Base-by-base conservation (phyloP, 768 basidiomycete species). In the Podaxis sp. region DNA sequence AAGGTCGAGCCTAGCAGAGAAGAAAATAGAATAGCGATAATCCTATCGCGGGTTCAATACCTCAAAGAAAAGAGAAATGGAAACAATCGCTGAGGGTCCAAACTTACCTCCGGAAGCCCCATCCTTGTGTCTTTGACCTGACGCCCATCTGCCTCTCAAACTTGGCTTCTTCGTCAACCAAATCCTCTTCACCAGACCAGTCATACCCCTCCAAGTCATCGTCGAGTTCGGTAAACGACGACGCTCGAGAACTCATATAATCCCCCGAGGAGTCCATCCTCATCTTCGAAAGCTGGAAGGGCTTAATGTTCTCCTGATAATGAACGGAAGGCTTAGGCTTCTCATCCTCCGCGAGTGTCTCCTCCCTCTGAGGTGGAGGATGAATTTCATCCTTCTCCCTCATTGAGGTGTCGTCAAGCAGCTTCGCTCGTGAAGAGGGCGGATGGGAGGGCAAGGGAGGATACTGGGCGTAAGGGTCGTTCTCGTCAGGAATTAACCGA, bases 161-260 rank as follows among this genome's bases (percentile, higher is more conserved):
- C 69, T 85, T 87, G 49, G 84, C 84, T 65, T 88, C 87, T 68
- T 89, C 81, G 64, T 91, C 86, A 0, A 80, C 83, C 17, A 93
- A 76, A 68, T 93, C 89, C 59, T 90, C 90, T 65, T 93, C 91
- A 17, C 79, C 87, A 41, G 86, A 87, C 90, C 90, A 91, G 70
- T 93, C 87, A 63, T 87, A 90, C n/a, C 84, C 80, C 1, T 81
- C 78, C 0, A 82, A 80, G 11, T 83, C 83, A 10, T 87, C 88
- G 55, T 89, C 87, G 3, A 82, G 84, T 44, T 74, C 80, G 30
- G 76, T 80, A 15, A 82, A 71, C 2, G 86, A 86, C 17, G 85
- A 72, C 4, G 73, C 71, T 28, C 73, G 66, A 11, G 74, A 74
- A 36, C 72, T 72, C 37, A 71, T 63, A 15, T 65, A 48, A 48